Base-by-base conservation (phyloP, 805 yeast genomes). In the Candida quercuum region DNA sequence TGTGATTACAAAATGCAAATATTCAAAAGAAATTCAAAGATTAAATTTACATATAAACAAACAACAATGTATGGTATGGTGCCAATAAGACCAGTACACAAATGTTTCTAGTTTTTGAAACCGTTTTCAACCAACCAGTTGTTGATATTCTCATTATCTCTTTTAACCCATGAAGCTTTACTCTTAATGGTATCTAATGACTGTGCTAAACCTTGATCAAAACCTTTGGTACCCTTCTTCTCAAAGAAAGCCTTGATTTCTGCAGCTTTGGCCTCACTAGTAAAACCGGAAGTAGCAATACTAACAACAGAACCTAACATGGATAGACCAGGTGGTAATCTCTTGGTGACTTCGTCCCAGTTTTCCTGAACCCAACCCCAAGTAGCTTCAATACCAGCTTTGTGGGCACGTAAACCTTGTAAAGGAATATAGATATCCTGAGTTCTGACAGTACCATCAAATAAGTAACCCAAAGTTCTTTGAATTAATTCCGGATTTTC, bases 361-460 rank as follows among this genome's bases (percentile, higher is more conserved):
- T 89, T 80, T 12, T 42, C 52, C 51, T 72, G 70, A 49, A 78
- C 54, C 95, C 96, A 91, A 14, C 53, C 38, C 86, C 89, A 89
- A 47, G 81, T 63, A 11, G 76, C 72, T 47, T 76, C 75, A 41
- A 82, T 67, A 65, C 96, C 95, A 30, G 65, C 68, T 37, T 64
- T 69, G 51, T 78, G 78, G 13, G 73, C 54, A 51, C 82, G 68
- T 66, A 86, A 65, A 30, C 93, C 89, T 43, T 66, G 74, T 76
- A 91, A 69, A 46, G 95, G 94, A 47, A 78, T 71, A 63, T 78
- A 78, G 38, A 82, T 72, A 58, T 86, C 95, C 66, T 86, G 94
- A 48, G 77, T 74, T 42, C 83, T 67, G 29, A 69, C 66, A 32
- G 78, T 61, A 23, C 81, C 81, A 44, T 79, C 76, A 45, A 81